Percentiles rank a stretch among this genome's conserved stretches.
Evolutionary conservation across 768 basidiomycete species (phyloP).

Genomic region (Clitopilus passeckerianus): DNA sequence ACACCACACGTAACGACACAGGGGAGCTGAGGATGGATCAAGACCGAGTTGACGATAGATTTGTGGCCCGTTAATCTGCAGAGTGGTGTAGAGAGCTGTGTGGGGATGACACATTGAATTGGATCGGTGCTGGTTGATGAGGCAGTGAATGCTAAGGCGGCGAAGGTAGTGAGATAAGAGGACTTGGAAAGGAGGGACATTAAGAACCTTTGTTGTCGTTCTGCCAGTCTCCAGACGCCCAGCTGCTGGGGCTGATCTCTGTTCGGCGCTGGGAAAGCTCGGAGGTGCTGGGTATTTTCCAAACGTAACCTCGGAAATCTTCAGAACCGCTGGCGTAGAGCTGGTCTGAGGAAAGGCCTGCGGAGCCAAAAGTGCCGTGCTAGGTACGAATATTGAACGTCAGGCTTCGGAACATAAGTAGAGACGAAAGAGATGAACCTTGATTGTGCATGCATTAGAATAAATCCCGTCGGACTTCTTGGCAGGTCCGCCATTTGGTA

Average conservation of each 20-base stretch:
- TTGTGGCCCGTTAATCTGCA: conserved; percentile 62
- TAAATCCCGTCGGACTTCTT: conserved; percentile 48
- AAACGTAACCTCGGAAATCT: conserved; percentile 75
- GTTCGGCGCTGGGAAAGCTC: conserved; percentile 40
- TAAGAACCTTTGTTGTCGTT: conserved; percentile 27
- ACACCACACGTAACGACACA: conserved; percentile 69
- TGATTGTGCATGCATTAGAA: conserved; percentile 73
- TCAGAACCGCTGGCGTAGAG: conserved; percentile 79
- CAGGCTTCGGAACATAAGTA: not conserved
- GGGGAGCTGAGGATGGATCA: conserved; percentile 69
- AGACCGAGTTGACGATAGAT: conserved; percentile 71
- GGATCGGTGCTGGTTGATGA: not conserved
- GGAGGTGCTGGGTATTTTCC: conserved; percentile 58
- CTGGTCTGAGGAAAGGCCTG: conserved; percentile 43
- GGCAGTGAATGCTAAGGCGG: not conserved
- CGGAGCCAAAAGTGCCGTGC: conserved; percentile 76
- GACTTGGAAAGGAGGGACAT: not conserved
- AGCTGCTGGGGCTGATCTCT: conserved; percentile 39
- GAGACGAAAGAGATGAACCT: conserved; percentile 34
- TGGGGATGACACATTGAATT: not conserved
- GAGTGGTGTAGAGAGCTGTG: conserved; percentile 12
- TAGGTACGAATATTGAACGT: conserved; percentile 16
- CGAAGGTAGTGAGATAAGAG: not conserved
- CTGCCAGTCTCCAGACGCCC: conserved; percentile 31
- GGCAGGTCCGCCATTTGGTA: conserved; percentile 50